Evolutionary conservation across 2,329 filamentous ascomycete genomes (phyloP), one percentile per base, ranked within the genome.

Genomic region (Trichophyton simii): DNA sequence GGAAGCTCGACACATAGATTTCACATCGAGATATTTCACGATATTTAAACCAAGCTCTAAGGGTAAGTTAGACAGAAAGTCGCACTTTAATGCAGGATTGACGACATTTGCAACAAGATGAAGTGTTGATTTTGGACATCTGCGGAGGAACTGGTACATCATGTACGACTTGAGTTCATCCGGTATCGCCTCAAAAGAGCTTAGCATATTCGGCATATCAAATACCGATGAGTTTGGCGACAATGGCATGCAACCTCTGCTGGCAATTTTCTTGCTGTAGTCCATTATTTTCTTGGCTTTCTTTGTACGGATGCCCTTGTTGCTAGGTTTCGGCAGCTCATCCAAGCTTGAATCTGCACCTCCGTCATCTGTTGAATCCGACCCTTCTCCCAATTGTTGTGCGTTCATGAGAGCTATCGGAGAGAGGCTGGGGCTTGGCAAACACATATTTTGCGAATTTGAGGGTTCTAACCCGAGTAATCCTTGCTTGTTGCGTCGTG

Each of bases 401-500:
- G 70, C 80, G 80, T 67, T 92, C 88, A 67, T 89, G 63, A 95
- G 83, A 4, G 92, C 95, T 44, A 87, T 84, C 3, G 94, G 94
- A 28, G 94, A 99, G 61, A 99, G 77, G 69, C 94, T 91, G 38
- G 94, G 94, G 72, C 94, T 99, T 59, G 94, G 94, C 64, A 99
- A 80, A 74, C 90, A 96, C 65, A 89, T 90, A 77, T 96, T 92
- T 42, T 59, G 57, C 4, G 57, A 59, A 48, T 15, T n/a, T 6
- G 25, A 38, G 18, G 22, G 22, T 11, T 54, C 50, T 31, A 38
- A 25, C 8, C 55, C 55, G 38, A 58, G 38, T 13, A 58, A 18
- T 20, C 6, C 13, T 58, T 42, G 20, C 20, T 18, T 38, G 55
- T 42, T 25, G 38, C 55, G 55, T 58, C 38, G 55, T 4, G 31